Evolutionary conservation across 108 stramenopile genomes (phyloP).

Genomic region (Fistulifera pelliculosa): DNA sequence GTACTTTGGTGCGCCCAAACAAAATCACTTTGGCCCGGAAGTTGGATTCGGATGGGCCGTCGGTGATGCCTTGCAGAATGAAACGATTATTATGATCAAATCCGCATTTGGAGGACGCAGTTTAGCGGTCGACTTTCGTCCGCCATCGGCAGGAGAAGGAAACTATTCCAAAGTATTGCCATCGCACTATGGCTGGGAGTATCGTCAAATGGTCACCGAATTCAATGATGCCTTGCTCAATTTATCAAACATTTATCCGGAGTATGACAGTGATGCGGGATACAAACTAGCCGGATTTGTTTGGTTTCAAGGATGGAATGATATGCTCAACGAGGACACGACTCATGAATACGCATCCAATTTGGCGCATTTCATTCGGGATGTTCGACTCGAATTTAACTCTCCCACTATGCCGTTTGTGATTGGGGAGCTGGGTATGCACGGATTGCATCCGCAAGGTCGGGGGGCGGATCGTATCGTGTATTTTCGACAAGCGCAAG

Average conservation of each 20-base stretch:
- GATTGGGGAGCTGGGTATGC: conserved; percentile 30
- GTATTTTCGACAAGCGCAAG: neutral
- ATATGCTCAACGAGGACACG: conserved; percentile 13
- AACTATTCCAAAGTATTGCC: too few relatives aligned
- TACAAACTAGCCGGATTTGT: conserved; percentile 30
- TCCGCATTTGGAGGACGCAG: conserved; percentile 30
- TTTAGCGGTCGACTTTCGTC: conserved; percentile 30
- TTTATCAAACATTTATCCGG: conserved; percentile 7
- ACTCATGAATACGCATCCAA: conserved; percentile 24
- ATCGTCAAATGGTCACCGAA: conserved; percentile 17
- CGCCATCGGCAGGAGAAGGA: conserved; percentile 23
- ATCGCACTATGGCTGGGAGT: conserved; percentile 8
- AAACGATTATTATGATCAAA: conserved; percentile 25
- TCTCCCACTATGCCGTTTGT: conserved; percentile 15
- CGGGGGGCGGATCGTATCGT: neutral
- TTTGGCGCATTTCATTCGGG: conserved; percentile 30
- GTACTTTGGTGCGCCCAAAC: conserved; percentile 4
- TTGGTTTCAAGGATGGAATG: conserved; percentile 50
- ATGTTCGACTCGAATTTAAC: conserved; percentile 23
- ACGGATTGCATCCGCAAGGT: conserved; percentile 9
- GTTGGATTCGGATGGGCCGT: conserved; percentile 25
- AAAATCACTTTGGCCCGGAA: conserved; percentile 25
- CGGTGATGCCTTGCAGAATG: conserved; percentile 6
- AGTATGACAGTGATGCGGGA: neutral
- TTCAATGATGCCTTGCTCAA: conserved; percentile 12